These are phyloP conservation scores for Verbena officinalis DNA, from an alignment of 257 asterid species.

Conservation along the genomic window DNA sequence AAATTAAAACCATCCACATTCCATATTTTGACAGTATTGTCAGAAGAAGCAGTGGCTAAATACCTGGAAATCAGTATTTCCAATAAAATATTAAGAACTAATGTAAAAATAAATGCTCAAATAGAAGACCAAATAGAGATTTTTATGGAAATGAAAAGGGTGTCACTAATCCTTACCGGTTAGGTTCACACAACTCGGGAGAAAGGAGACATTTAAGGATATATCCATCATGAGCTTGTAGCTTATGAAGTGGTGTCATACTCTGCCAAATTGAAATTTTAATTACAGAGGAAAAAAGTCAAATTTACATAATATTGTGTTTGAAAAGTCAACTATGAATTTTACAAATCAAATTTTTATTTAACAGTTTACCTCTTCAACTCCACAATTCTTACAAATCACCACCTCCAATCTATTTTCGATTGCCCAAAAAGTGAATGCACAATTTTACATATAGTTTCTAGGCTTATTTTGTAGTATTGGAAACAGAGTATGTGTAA, in stretches of 20 bases:
- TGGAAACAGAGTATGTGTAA: no score
- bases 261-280: constrained; percentile 53
- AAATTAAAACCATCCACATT: constrained; percentile 91
- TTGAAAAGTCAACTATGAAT: no score
- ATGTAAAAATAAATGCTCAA: background rate
- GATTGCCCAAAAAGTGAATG: no score
- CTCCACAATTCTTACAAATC: no score
- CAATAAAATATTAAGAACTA: background rate
- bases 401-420: no score
- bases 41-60: constrained; percentile 94
- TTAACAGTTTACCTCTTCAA: no score
- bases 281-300: background rate
- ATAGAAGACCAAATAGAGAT: background rate
- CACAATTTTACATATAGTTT: no score
- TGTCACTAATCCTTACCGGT: constrained; percentile 51
- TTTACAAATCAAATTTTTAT: no score
- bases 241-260: constrained; percentile 97
- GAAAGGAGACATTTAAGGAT: constrained; percentile 95
- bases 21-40: constrained; percentile 93
- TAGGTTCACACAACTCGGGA: constrained; percentile 91
- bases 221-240: constrained; percentile 91
- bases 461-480: no score
- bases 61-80: constrained; percentile 46
- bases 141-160: constrained; percentile 4
- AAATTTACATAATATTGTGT: no score